Evolutionary conservation across 169 alveolate genomes (phyloP).

Genomic region (Plasmodium fragile): DNA sequence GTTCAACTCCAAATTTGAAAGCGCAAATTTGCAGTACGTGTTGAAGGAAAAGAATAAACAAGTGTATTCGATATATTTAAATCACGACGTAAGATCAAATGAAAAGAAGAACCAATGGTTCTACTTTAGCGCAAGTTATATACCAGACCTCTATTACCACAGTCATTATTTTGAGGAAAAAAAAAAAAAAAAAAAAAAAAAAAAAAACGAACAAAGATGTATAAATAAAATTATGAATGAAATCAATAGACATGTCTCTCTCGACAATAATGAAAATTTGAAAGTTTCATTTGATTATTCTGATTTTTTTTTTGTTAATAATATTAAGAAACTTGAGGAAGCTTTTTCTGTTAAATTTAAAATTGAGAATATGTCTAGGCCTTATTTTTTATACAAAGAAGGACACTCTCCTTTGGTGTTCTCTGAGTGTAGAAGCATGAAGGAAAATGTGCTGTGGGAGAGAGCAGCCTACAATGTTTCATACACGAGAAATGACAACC

Average conservation of each 20-base stretch:
- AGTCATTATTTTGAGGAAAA: neutral
- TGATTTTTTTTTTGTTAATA: conserved; percentile 21
- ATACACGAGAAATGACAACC: conserved; percentile 29
- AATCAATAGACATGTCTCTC: neutral
- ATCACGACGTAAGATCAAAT: conserved; percentile 23
- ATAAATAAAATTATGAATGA: conserved; percentile 23
- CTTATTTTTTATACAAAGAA: conserved; percentile 45
- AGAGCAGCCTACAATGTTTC: conserved; percentile 55
- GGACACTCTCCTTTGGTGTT: conserved; percentile 72
- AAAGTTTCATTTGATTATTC: conserved; percentile 32
- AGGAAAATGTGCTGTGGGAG: conserved; percentile 51
- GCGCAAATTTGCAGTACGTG: conserved; percentile 44
- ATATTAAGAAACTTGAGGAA: conserved; percentile 26
- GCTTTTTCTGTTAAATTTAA: conserved; percentile 52
- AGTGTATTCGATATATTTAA: conserved; percentile 37
- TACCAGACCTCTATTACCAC: conserved; percentile 36
- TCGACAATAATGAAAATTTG: neutral
- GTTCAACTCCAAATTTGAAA: conserved; percentile 60
- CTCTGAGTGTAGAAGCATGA: conserved; percentile 31
- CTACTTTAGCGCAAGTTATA: conserved; percentile 70
- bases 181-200: conserved; percentile 14
- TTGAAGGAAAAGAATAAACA: conserved; percentile 45
- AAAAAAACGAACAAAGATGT: conserved; percentile 9
- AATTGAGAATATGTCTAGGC: conserved; percentile 67
- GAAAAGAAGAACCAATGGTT: conserved; percentile 75